These are phyloP conservation scores for Leptodontidium sp. DNA, from an alignment of 2,329 filamentous ascomycete species.

Conservation along the genomic window DNA sequence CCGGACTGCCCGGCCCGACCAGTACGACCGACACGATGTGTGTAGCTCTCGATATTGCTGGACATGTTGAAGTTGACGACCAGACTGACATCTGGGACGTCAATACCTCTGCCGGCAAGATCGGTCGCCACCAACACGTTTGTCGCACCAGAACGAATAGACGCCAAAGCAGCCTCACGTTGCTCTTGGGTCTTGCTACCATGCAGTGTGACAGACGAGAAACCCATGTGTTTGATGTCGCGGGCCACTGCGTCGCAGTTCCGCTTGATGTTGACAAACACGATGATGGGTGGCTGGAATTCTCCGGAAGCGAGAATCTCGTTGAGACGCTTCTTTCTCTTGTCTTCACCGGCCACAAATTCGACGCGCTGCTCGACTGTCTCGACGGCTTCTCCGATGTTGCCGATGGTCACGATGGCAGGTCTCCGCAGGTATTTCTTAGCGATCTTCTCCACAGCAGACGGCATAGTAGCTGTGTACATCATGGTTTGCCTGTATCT, in stretches of 20 bases:
- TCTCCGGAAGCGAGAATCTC: conserved; percentile 85
- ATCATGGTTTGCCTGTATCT: conserved; percentile 99
- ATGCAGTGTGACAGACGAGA: conserved; percentile 88
- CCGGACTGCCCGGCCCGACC: conserved; percentile 97
- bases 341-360: conserved; percentile 89
- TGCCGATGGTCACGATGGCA: conserved; percentile 93
- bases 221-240: conserved; percentile 94
- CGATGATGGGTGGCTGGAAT: conserved; percentile 91
- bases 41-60: conserved; percentile 90
- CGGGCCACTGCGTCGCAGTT: conserved; percentile 96
- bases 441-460: conserved; percentile 92
- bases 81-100: conserved; percentile 90
- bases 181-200: conserved; percentile 98
- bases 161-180: conserved; percentile 88
- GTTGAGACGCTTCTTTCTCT: conserved; percentile 92
- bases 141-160: conserved; percentile 80
- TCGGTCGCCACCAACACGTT: conserved; percentile 96
- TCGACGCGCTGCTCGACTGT: conserved; percentile 98
- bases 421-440: conserved; percentile 94
- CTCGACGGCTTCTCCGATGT: conserved; percentile 93
- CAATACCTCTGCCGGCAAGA: conserved; percentile 95
- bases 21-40: conserved; percentile 94
- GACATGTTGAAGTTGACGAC: conserved; percentile 99
- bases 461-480: conserved; percentile 99
- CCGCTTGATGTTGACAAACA: conserved; percentile 99